Evolutionary conservation across 768 basidiomycete genomes (phyloP).

Genomic region (Boletus reticulatus): DNA sequence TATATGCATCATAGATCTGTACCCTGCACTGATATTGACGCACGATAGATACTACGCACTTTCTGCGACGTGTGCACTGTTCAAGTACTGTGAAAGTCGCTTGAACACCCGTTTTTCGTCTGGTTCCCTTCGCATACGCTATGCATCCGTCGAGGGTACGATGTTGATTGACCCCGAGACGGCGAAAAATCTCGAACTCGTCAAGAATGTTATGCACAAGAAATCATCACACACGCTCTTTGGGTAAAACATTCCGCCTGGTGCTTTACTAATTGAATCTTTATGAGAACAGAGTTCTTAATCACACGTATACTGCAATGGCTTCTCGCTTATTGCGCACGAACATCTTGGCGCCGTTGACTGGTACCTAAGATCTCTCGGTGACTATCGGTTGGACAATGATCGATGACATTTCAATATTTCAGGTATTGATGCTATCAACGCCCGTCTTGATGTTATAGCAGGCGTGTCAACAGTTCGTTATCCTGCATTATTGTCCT

Average conservation of each 20-base stretch:
- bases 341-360: slow-evolving; percentile 80
- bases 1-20: slow-evolving; percentile 31
- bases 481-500: background rate
- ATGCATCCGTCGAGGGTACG: slow-evolving; percentile 81
- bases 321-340: slow-evolving; percentile 75
- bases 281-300: slow-evolving; percentile 49
- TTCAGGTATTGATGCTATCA: slow-evolving; percentile 49
- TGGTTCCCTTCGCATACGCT: slow-evolving; percentile 70
- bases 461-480: slow-evolving; percentile 48
- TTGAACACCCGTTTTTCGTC: slow-evolving; percentile 70
- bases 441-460: slow-evolving; percentile 83
- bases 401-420: background rate
- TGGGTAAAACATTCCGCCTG: slow-evolving; percentile 45
- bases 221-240: slow-evolving; percentile 76
- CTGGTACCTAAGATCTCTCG: slow-evolving; percentile 41
- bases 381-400: background rate
- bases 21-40: slow-evolving; percentile 4
- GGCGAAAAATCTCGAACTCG: slow-evolving; percentile 84
- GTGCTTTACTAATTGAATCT: background rate
- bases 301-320: slow-evolving; percentile 90
- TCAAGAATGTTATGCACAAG: slow-evolving; percentile 66
- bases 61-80: slow-evolving; percentile 80
- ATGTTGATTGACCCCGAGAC: slow-evolving; percentile 95
- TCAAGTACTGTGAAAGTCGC: slow-evolving; percentile 76
- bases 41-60: slow-evolving; percentile 78